These are phyloP conservation scores for Amphicarpaea edgeworthii DNA, from an alignment of 306 rosid genomes.

Conservation along the genomic window DNA sequence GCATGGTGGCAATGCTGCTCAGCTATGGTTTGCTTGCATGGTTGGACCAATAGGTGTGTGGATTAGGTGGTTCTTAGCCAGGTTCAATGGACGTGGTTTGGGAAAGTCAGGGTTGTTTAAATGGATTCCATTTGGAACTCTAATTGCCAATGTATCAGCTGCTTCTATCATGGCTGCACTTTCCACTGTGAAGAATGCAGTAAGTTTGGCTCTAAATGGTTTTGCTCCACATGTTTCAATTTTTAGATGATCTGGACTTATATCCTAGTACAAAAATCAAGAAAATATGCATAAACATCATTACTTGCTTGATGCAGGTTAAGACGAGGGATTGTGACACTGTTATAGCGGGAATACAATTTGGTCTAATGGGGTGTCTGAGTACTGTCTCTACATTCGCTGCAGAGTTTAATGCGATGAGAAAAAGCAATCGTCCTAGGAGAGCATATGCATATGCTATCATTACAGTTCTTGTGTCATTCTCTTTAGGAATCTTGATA, in stretches of 20 bases:
- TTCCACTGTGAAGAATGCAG: slow-evolving; percentile 61
- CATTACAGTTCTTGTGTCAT: slow-evolving; percentile 65
- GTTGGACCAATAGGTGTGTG: slow-evolving; percentile 92
- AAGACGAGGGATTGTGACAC: slow-evolving; percentile 62
- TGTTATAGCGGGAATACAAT: slow-evolving; percentile 62
- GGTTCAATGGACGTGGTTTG: slow-evolving; percentile 81
- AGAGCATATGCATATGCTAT: slow-evolving; percentile 75
- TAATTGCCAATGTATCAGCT: slow-evolving; percentile 85
- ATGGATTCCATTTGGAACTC: slow-evolving; percentile 91
- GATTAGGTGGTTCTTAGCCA: slow-evolving; percentile 91
- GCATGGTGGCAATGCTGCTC: slow-evolving; percentile 57
- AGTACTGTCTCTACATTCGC: slow-evolving; percentile 91
- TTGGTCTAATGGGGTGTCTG: slow-evolving; percentile 82
- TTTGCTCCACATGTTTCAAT: neutral
- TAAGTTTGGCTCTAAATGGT: slow-evolving; percentile 37
- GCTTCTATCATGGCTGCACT: slow-evolving; percentile 87
- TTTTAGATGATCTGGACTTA: neutral
- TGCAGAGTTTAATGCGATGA: slow-evolving; percentile 86
- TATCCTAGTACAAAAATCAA: neutral
- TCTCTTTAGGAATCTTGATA: slow-evolving; percentile 66
- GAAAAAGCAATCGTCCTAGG: slow-evolving; percentile 72
- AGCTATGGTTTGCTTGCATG: slow-evolving; percentile 81
- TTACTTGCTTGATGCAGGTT: slow-evolving; percentile 59
- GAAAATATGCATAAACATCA: neutral
- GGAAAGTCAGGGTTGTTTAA: slow-evolving; percentile 61